Evolutionary conservation across 2,329 filamentous ascomycete genomes (phyloP).

Genomic region (Cytospora leucostoma): DNA sequence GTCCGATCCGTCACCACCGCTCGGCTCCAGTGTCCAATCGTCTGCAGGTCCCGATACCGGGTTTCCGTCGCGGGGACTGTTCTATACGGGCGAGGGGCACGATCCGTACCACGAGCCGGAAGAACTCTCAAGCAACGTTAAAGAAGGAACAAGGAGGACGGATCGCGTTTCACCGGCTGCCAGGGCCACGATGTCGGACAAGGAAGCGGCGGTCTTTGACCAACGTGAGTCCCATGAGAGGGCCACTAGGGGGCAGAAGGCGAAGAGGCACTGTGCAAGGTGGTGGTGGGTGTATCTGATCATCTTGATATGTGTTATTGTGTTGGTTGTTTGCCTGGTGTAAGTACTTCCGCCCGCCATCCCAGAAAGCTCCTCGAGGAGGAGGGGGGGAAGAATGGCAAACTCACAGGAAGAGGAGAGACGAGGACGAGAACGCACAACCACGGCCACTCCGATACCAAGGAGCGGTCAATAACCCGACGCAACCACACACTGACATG

Average conservation of each 20-base stretch:
- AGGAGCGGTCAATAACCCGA: not conserved
- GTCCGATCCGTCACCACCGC: slow-evolving; percentile 3
- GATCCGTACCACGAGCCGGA: not conserved
- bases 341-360: slow-evolving; percentile 46
- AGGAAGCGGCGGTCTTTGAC: slow-evolving; percentile 10
- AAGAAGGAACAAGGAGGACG: not conserved
- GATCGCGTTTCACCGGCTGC: not conserved
- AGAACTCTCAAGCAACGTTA: not conserved
- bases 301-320: slow-evolving; percentile 48
- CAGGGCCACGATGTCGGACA: slow-evolving; percentile 24
- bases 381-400: not conserved
- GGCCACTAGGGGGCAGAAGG: slow-evolving; percentile 33
- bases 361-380: not conserved
- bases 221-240: slow-evolving; percentile 5
- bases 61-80: slow-evolving; percentile 12
- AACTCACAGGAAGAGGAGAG: no score
- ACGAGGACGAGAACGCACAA: not conserved
- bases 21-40: not conserved
- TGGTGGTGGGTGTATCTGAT: slow-evolving; percentile 66
- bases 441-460: not conserved
- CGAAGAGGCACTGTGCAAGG: slow-evolving; percentile 50
- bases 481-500: not conserved
- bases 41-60: slow-evolving; percentile 3
- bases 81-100: slow-evolving; percentile 5
- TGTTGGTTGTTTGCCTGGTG: slow-evolving; percentile 61